These are phyloP conservation scores for Epichloe bromicola DNA, from an alignment of 2,329 filamentous ascomycete genomes.

Conservation along the genomic window DNA sequence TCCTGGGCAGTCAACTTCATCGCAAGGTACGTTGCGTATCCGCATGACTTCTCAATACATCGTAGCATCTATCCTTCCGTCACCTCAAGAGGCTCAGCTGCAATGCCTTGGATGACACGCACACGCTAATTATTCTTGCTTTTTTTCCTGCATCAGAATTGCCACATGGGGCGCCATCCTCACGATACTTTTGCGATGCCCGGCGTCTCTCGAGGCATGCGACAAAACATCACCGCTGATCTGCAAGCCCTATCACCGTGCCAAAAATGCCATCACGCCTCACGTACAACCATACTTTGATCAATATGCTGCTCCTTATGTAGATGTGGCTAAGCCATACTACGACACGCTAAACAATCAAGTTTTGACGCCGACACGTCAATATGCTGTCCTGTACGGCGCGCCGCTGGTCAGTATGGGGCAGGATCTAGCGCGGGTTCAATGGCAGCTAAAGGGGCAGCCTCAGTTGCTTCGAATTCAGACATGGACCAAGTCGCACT, in stretches of 20 bases:
- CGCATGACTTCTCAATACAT: too few relatives aligned
- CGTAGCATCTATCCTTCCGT: too few relatives aligned
- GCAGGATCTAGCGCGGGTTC: conserved; percentile 49
- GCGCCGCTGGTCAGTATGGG: conserved; percentile 59
- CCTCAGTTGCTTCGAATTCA: conserved; percentile 61
- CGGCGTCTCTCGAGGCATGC: conserved; percentile 53
- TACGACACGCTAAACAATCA: conserved; percentile 47
- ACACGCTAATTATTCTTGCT: neutral
- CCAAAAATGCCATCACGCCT: conserved; percentile 52
- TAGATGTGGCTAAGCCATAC: conserved; percentile 66
- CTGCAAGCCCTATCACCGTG: conserved; percentile 69
- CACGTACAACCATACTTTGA: conserved; percentile 79
- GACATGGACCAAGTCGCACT: conserved; percentile 47
- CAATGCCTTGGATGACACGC: too few relatives aligned
- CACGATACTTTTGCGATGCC: conserved; percentile 73
- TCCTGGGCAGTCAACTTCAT: conserved; percentile 32
- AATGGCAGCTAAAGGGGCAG: conserved; percentile 69
- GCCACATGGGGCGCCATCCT: conserved; percentile 77
- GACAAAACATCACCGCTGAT: conserved; percentile 59
- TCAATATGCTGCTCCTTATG: conserved; percentile 69
- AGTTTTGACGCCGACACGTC: conserved; percentile 55
- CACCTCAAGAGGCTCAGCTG: too few relatives aligned
- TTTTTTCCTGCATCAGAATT: conserved; percentile 36
- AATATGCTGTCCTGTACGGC: conserved; percentile 58
- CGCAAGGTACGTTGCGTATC: conserved; percentile 34